Conservation (phyloP, 306 rosid genomes). For the Cyamopsis tetragonoloba region DNA sequence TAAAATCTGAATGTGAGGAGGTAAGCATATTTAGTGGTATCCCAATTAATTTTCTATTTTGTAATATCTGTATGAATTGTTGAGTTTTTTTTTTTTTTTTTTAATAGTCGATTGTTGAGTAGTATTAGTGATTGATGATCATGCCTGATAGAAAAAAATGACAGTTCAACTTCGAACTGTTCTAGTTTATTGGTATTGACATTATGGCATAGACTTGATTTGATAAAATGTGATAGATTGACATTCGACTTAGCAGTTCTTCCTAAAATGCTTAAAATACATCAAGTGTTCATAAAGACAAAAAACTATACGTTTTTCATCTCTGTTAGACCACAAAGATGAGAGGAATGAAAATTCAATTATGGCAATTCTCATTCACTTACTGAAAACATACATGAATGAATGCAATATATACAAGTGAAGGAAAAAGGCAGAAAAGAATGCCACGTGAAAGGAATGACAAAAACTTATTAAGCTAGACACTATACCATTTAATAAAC, state of each 20-base stretch:
- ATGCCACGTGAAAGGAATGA: too few species aligned
- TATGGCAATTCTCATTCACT: too few species aligned
- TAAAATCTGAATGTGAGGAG: constrained; percentile 73
- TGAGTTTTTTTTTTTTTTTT: background rate
- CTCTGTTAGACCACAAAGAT: too few species aligned
- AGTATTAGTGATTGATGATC: constrained; percentile 2
- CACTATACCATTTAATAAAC: too few species aligned
- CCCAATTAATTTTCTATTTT: background rate
- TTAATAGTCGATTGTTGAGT: background rate
- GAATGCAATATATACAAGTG: too few species aligned
- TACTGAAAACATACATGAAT: too few species aligned
- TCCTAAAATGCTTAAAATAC: constrained; percentile 5
- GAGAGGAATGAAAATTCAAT: too few species aligned
- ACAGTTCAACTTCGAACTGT: background rate
- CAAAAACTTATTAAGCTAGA: too few species aligned
- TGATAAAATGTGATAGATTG: constrained; percentile 2
- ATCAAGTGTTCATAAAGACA: background rate
- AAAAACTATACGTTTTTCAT: background rate
- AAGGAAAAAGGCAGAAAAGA: too few species aligned
- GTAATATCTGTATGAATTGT: constrained; percentile 3
- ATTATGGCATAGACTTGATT: background rate
- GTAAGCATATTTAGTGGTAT: constrained; percentile 26
- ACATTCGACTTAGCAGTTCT: background rate
- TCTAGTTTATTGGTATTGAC: background rate
- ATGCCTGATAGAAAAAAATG: background rate